Evolutionary conservation across 2,329 filamentous ascomycete genomes (phyloP).

Genomic region (Mariannaea elegans): DNA sequence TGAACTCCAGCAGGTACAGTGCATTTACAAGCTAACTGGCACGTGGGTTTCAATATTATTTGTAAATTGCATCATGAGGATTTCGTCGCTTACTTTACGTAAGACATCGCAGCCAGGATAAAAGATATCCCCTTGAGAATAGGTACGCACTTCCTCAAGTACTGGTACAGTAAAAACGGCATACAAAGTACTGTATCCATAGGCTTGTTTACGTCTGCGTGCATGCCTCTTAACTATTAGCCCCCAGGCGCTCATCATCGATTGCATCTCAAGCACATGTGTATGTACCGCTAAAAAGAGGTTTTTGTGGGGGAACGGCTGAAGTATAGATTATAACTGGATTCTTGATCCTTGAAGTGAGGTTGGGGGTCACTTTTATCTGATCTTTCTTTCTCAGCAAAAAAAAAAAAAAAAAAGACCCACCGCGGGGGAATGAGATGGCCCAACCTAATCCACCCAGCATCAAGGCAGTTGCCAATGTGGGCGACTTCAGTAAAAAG

Average conservation of each 20-base stretch:
- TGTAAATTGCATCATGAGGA: background rate
- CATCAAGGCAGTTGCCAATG: slow-evolving; percentile 21
- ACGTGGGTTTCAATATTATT: background rate
- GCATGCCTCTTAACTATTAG: background rate
- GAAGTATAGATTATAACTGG: background rate
- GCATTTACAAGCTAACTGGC: background rate
- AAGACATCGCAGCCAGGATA: background rate
- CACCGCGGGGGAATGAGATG: slow-evolving; percentile 9
- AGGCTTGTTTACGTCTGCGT: background rate
- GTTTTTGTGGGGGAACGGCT: slow-evolving; percentile 6
- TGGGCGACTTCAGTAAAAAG: slow-evolving; percentile 30
- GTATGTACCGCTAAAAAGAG: background rate
- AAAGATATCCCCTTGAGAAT: too few species aligned
- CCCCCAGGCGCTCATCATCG: background rate
- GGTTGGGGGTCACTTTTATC: slow-evolving; percentile 11
- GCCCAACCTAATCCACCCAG: background rate
- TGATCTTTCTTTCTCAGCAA: slow-evolving; percentile 1
- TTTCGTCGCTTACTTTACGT: background rate
- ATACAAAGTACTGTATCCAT: too few species aligned
- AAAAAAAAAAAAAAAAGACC: slow-evolving; percentile 1
- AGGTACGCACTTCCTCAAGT: background rate
- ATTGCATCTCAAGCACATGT: too few species aligned
- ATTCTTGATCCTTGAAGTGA: background rate
- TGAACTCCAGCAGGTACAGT: too few species aligned
- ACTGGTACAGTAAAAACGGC: too few species aligned